Conservation (phyloP, 2,329 filamentous ascomycete species). For the Fusarium sp. region DNA sequence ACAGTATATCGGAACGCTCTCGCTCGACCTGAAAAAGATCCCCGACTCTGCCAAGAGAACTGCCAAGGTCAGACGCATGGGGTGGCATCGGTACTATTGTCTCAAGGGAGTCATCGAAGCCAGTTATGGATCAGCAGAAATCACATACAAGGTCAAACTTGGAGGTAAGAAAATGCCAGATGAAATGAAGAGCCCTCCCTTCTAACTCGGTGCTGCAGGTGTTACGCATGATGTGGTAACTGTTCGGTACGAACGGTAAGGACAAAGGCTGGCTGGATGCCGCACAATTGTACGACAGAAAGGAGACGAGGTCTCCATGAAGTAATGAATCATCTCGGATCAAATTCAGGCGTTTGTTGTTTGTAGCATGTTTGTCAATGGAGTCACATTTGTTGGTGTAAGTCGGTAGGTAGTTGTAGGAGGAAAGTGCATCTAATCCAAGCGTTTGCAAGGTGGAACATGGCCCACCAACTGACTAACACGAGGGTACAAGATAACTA, state of each 20-base stretch:
- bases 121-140: constrained; percentile 53
- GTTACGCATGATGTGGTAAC: constrained; percentile 53
- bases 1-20: constrained; percentile 49
- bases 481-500: neutral
- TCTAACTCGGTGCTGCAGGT: constrained; percentile 43
- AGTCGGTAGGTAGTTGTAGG: neutral
- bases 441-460: neutral
- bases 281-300: constrained; percentile 6
- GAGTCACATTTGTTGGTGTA: neutral
- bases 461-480: neutral
- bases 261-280: neutral
- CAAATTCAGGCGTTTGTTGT: neutral
- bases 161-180: constrained; percentile 45
- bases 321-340: neutral
- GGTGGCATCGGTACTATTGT: constrained; percentile 52
- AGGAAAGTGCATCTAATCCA: neutral
- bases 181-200: neutral
- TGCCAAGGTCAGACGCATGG: constrained; percentile 49
- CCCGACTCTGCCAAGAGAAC: constrained; percentile 46
- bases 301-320: constrained; percentile 1
- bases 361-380: neutral
- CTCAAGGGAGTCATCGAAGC: constrained; percentile 52
- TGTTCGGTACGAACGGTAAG: constrained; percentile 48
- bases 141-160: constrained; percentile 53
- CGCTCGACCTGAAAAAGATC: constrained; percentile 51